Evolutionary conservation across 2,329 filamentous ascomycete genomes (phyloP).

Genomic region (Penicillium digitatum): DNA sequence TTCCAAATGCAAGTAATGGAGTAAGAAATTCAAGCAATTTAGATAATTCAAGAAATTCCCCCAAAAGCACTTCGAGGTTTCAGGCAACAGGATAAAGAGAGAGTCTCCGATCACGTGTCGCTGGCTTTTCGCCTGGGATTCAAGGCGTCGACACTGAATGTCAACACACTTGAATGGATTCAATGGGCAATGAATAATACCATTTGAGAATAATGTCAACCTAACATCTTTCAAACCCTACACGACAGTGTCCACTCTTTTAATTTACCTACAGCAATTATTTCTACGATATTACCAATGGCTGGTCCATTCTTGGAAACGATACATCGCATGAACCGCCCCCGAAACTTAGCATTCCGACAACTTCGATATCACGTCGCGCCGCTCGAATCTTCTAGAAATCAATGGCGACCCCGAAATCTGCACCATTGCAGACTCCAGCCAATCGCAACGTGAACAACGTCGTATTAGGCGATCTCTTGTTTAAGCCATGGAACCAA

Average conservation of each 20-base stretch:
- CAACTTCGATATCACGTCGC: neutral
- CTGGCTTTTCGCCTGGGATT: neutral
- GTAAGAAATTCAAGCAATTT: neutral
- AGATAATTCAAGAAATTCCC: neutral
- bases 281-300: conserved; percentile 15
- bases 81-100: conserved; percentile 27
- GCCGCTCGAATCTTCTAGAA: neutral
- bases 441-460: conserved; percentile 76
- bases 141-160: neutral
- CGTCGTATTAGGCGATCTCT: conserved; percentile 77
- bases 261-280: neutral
- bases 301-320: conserved; percentile 12
- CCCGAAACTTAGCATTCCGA: conserved; percentile 14
- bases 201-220: neutral
- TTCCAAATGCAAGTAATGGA: conserved; percentile 10
- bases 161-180: neutral
- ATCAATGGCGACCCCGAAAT: conserved; percentile 31
- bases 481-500: conserved; percentile 88
- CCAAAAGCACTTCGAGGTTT: neutral
- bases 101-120: conserved; percentile 14
- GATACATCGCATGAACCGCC: conserved; percentile 7
- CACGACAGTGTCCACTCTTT: neutral
- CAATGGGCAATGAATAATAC: neutral
- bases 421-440: conserved; percentile 29
- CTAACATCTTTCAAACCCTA: neutral